phyloP scores from a whole-genome alignment of 2,329 filamentous ascomycete species.

The Chaetomium sp. region DNA sequence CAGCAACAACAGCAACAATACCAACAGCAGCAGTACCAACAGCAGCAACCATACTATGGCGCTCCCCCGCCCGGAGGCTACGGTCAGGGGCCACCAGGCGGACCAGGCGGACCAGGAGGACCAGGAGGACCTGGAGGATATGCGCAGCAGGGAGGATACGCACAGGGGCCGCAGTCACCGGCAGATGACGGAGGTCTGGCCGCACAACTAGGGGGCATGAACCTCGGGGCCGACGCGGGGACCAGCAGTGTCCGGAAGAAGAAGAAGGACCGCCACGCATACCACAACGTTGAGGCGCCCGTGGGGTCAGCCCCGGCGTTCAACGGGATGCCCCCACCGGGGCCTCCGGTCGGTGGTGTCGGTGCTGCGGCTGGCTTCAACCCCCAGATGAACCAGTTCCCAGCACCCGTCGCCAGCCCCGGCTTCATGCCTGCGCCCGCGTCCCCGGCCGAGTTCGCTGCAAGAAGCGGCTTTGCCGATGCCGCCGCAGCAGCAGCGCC shows the following conservation, averaged over 20 bases:
- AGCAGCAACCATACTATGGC: slow-evolving; percentile 30
- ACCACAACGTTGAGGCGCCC: slow-evolving; percentile 75
- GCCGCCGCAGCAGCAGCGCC: slow-evolving; percentile 21
- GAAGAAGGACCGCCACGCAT: slow-evolving; percentile 93
- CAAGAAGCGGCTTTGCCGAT: slow-evolving; percentile 33
- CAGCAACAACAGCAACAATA: slow-evolving; percentile 12
- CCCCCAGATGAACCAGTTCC: slow-evolving; percentile 52
- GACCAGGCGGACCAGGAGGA: slow-evolving; percentile 28
- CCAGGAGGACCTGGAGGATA: slow-evolving; percentile 23
- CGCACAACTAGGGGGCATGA: slow-evolving; percentile 73
- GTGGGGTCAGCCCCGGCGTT: slow-evolving; percentile 61
- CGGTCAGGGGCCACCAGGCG: slow-evolving; percentile 15
- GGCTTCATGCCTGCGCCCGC: slow-evolving; percentile 43
- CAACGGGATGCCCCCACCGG: slow-evolving; percentile 58
- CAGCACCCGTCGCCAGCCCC: slow-evolving; percentile 45
- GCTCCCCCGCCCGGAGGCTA: slow-evolving; percentile 21
- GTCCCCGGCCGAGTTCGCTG: slow-evolving; percentile 41
- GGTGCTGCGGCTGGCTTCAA: slow-evolving; percentile 37
- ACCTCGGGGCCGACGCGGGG: slow-evolving; percentile 44
- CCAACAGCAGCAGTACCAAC: too few species aligned
- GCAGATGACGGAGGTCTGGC: slow-evolving; percentile 46
- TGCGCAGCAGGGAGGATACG: slow-evolving; percentile 25
- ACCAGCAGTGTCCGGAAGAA: slow-evolving; percentile 54
- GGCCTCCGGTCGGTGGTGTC: slow-evolving; percentile 23
- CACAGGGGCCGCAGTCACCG: slow-evolving; percentile 23